Percentiles rank a stretch among this genome's conserved stretches.
These are phyloP conservation scores for Arabis alpina DNA, from an alignment of 345 rosid genomes.

Conservation along the genomic window DNA sequence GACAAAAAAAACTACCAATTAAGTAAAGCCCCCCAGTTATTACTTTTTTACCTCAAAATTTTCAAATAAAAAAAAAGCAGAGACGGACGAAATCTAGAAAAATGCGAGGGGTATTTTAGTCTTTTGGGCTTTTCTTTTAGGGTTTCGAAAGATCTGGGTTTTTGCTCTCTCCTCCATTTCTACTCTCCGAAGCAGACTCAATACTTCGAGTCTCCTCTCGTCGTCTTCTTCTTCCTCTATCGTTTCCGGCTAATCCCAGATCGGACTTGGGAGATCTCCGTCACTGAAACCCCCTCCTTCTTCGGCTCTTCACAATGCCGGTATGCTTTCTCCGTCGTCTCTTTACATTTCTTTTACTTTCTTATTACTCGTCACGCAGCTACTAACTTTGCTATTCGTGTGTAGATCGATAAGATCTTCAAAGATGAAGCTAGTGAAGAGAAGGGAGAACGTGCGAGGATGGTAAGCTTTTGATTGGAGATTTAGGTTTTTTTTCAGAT, in stretches of 20 bases:
- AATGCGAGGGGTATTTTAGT: conserved; percentile 32
- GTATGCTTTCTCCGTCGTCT: conserved; percentile 27
- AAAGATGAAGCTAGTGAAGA: conserved; percentile 96
- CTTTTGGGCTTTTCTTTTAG: conserved; percentile 27
- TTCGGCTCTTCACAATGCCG: conserved; percentile 41
- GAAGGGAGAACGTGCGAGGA: conserved; percentile 94
- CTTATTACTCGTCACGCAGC: not conserved
- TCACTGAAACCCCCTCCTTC: conserved; percentile 11
- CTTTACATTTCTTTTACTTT: conserved; percentile 4
- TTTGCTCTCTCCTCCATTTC: conserved; percentile 27
- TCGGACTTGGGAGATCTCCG: conserved; percentile 19
- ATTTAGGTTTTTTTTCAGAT: conserved; percentile 40
- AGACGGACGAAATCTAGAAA: not conserved
- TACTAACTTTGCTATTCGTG: conserved; percentile 9
- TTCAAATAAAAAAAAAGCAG: too few species aligned
- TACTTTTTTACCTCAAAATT: too few species aligned
- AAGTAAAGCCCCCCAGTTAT: too few species aligned
- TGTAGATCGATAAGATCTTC: conserved; percentile 68
- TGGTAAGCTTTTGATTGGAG: conserved; percentile 54
- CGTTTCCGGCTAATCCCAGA: conserved; percentile 7
- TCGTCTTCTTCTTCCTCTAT: conserved; percentile 1
- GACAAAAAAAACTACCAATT: too few species aligned
- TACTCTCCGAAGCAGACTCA: conserved; percentile 14
- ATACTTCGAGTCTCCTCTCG: conserved; percentile 1
- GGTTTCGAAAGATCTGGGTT: conserved; percentile 39